Conservation (phyloP, 2,329 filamentous ascomycete species). For the Nigrospora sphaerica region DNA sequence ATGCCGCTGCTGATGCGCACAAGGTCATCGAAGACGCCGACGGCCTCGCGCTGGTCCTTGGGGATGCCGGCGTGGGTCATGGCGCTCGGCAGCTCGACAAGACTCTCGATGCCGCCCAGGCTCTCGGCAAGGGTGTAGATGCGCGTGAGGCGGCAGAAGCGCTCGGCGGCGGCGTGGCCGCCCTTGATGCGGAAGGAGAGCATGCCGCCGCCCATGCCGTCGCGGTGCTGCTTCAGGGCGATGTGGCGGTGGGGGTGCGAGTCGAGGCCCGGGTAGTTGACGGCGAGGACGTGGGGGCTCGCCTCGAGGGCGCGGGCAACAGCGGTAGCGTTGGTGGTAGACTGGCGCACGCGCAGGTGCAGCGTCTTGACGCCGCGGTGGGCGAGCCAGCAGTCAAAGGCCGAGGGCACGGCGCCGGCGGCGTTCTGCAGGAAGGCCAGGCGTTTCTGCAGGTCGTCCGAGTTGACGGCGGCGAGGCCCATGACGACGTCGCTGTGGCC, state of each 20-base stretch:
- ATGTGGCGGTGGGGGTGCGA: conserved; percentile 84
- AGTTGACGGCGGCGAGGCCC: conserved; percentile 95
- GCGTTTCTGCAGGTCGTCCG: conserved; percentile 65
- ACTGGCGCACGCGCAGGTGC: conserved; percentile 83
- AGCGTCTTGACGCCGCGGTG: conserved; percentile 96
- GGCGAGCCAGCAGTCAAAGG: conserved; percentile 97
- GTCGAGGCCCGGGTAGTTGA: conserved; percentile 90
- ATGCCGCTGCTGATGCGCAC: conserved; percentile 91
- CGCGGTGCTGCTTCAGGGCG: conserved; percentile 83
- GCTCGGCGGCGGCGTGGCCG: conserved; percentile 76
- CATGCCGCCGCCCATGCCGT: conserved; percentile 95
- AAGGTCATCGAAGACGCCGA: conserved; percentile 91
- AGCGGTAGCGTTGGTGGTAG: conserved; percentile 70
- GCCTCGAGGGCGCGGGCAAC: conserved; percentile 72
- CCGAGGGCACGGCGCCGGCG: conserved; percentile 86
- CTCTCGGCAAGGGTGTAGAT: conserved; percentile 93
- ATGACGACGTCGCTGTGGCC: conserved; percentile 96
- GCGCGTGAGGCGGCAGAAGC: conserved; percentile 83
- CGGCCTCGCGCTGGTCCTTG: conserved; percentile 78
- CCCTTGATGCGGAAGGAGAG: conserved; percentile 90
- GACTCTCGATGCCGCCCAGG: conserved; percentile 83
- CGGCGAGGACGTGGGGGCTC: conserved; percentile 74
- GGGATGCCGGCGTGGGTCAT: conserved; percentile 99
- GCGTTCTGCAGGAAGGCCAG: conserved; percentile 94
- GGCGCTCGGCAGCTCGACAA: conserved; percentile 85